Base-by-base conservation (phyloP, 2,329 filamentous ascomycete genomes). In the Neobulgaria alba region DNA sequence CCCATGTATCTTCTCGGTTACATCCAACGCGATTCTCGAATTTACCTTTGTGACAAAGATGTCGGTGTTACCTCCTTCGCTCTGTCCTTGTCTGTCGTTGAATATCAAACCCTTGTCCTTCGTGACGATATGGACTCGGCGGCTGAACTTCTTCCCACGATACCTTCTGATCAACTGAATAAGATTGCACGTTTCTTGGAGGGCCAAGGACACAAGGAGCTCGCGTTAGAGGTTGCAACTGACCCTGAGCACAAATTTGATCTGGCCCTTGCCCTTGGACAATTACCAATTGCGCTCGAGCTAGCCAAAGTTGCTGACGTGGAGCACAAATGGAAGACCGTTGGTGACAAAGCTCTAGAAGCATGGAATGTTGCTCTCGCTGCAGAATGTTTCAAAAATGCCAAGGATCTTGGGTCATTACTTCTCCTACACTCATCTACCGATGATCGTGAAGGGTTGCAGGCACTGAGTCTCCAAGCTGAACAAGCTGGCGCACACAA, bases 251-350 rank as follows among this genome's bases (percentile, higher is more conserved):
- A 98, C 67, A 92, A 93, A 60, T 96, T 98, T 56, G 92, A 98
- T 46, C 75, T 98, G 16, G 83, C 92, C 0, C 71, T 98, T 21
- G 75, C 79, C 3, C 72, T 98, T 32, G 86, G 82, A 55, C 83
- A 92, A 49, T 76, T 96, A 10, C 76, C 89, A 30, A 85, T 90
- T 57, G 90, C 90, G 1, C 73, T 95, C 3, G 80, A 88, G 45
- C 78, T 96, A 37, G 90, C 92, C 5, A 75, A 80, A 30, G 73
- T 84, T 61, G 84, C 87, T 9, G 83, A 95, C 49, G 85, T 80
- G 1, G 92, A 96, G 61, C 90, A 96, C 67, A 95, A 95, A 66
- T 98, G 92, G 92, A 96, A 96, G 73, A 89, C 79, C 3, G 86
- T 98, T 3, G 92, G 92, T 45, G 92, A 98, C 55, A 85, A 89